These are phyloP conservation scores for Microsporum canis DNA, from an alignment of 2,329 filamentous ascomycete species.

Conservation along the genomic window DNA sequence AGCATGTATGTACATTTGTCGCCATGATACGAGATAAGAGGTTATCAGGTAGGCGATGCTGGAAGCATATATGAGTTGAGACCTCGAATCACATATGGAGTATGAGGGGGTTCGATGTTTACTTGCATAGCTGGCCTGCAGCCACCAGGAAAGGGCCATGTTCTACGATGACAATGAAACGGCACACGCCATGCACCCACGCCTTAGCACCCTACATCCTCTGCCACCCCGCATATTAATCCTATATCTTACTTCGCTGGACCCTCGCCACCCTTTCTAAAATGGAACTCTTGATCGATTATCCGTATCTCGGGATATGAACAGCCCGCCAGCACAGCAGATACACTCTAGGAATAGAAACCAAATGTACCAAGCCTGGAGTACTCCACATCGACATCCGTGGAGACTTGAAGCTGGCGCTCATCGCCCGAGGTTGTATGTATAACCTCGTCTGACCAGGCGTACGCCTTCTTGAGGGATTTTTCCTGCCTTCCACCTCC, in stretches of 20 bases:
- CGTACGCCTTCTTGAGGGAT: background rate
- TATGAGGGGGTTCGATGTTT: background rate
- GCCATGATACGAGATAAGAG: background rate
- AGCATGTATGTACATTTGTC: background rate
- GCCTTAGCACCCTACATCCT: background rate
- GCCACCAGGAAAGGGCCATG: background rate
- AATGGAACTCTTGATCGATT: background rate
- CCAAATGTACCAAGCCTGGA: background rate
- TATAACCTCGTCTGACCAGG: background rate
- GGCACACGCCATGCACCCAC: constrained; percentile 1
- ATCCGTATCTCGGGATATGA: background rate
- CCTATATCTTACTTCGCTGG: background rate
- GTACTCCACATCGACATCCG: background rate
- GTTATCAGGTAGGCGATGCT: background rate
- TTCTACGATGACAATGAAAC: background rate
- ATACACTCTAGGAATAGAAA: background rate
- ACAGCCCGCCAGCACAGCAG: background rate
- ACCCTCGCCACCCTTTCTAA: background rate
- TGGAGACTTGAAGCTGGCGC: background rate
- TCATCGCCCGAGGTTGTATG: background rate
- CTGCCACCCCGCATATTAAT: background rate
- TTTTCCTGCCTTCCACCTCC: background rate
- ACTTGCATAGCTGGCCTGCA: background rate
- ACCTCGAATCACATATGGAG: background rate
- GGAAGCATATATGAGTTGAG: background rate